Conservation (phyloP, 306 rosid genomes). For the Oemleria cerasiformis region DNA sequence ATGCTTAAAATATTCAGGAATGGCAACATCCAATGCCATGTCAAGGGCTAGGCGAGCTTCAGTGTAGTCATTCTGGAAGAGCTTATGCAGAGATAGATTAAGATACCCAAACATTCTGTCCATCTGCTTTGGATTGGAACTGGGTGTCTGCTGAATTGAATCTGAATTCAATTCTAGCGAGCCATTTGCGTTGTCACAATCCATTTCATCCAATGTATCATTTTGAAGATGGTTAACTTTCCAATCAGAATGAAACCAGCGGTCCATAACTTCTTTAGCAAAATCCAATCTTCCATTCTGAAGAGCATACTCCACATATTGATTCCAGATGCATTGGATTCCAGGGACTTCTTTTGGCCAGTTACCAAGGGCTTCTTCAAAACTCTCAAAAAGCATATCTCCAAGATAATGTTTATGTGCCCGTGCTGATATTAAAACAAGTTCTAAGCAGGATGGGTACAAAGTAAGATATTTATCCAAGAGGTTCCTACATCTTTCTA, state of each 20-base stretch:
- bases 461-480: conserved; percentile 60
- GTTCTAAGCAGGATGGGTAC: conserved; percentile 77
- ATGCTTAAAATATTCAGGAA: conserved; percentile 48
- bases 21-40: conserved; percentile 56
- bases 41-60: conserved; percentile 63
- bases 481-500: conserved; percentile 47
- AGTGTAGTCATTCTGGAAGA: conserved; percentile 48
- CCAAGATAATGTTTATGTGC: conserved; percentile 36
- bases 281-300: conserved; percentile 45
- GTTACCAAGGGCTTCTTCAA: conserved; percentile 63
- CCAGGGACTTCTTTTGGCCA: conserved; percentile 90
- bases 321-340: conserved; percentile 86
- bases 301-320: conserved; percentile 64
- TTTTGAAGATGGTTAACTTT: conserved; percentile 31
- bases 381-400: conserved; percentile 44
- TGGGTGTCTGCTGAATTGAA: conserved; percentile 31
- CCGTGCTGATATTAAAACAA: conserved; percentile 53
- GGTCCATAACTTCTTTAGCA: conserved; percentile 61
- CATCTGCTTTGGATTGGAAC: conserved; percentile 37
- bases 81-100: conserved; percentile 59
- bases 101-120: conserved; percentile 74
- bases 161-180: conserved; percentile 39
- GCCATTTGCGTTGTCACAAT: conserved; percentile 32
- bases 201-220: conserved; percentile 24
- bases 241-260: conserved; percentile 70